Conservation (phyloP, 2,329 filamentous ascomycete genomes). For the Blastomyces gilchristii region DNA sequence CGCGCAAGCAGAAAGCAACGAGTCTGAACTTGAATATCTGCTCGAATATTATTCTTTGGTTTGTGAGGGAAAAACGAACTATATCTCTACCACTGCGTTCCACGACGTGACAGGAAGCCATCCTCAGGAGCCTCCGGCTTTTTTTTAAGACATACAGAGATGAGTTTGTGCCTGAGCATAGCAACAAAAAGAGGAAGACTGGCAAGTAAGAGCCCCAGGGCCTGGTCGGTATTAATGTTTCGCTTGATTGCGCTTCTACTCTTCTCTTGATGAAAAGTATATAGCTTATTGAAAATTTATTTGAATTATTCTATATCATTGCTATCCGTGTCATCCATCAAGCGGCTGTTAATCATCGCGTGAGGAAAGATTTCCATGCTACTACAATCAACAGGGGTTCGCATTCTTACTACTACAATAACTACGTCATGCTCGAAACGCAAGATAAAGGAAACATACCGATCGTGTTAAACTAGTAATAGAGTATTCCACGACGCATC, state of each 20-base stretch:
- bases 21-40: constrained; percentile 39
- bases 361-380: neutral
- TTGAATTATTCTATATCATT: neutral
- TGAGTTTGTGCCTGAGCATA: constrained; percentile 28
- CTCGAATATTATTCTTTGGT: constrained; percentile 46
- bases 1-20: constrained; percentile 28
- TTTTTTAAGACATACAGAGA: constrained; percentile 41
- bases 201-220: neutral
- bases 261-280: neutral
- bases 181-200: constrained; percentile 25
- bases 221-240: neutral
- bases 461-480: neutral
- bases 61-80: constrained; percentile 45
- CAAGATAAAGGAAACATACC: neutral
- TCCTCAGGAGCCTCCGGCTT: constrained; percentile 37
- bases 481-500: neutral
- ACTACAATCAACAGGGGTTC: neutral
- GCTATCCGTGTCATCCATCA: neutral
- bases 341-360: too few relatives aligned
- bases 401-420: neutral
- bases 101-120: constrained; percentile 40
- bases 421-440: neutral
- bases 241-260: neutral
- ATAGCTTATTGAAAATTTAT: neutral
- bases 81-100: constrained; percentile 43